Percentiles rank a stretch among this genome's conserved stretches.
Evolutionary conservation across 805 yeast species (phyloP).

Genomic region (Saccharomycopsis babjevae): DNA sequence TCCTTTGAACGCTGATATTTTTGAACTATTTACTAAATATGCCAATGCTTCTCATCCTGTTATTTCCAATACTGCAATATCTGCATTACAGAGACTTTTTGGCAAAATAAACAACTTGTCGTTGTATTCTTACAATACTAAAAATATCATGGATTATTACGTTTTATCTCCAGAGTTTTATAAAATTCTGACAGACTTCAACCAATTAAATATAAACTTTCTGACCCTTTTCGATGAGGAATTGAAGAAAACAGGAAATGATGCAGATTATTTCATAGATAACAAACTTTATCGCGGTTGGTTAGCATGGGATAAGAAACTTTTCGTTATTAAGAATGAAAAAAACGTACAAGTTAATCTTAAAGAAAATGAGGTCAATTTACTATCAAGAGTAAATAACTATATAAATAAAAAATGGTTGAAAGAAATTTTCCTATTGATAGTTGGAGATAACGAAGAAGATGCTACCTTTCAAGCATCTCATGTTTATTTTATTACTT

Average conservation of each 20-base stretch:
- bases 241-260: conserved; percentile 32
- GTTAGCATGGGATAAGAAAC: conserved; percentile 59
- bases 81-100: conserved; percentile 46
- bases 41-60: conserved; percentile 60
- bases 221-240: conserved; percentile 38
- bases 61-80: conserved; percentile 47
- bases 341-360: conserved; percentile 24
- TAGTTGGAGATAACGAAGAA: conserved; percentile 60
- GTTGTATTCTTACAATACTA: conserved; percentile 36
- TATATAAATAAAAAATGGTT: conserved; percentile 50
- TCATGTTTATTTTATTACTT: conserved; percentile 47
- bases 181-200: conserved; percentile 34
- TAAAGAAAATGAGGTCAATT: conserved; percentile 31
- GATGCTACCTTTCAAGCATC: conserved; percentile 56
- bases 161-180: conserved; percentile 29
- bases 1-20: conserved; percentile 30
- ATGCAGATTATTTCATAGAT: conserved; percentile 49
- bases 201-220: conserved; percentile 24
- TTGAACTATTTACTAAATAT: conserved; percentile 35
- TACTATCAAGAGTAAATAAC: conserved; percentile 35
- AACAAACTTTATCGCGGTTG: conserved; percentile 51
- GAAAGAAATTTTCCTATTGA: conserved; percentile 35
- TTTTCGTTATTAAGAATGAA: conserved; percentile 36
- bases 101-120: conserved; percentile 38
- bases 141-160: conserved; percentile 32